Percentiles rank a stretch among this genome's conserved stretches.
Conservation (phyloP, 176 grass and related monocot genomes). For the Hyparrhenia diplandra region DNA sequence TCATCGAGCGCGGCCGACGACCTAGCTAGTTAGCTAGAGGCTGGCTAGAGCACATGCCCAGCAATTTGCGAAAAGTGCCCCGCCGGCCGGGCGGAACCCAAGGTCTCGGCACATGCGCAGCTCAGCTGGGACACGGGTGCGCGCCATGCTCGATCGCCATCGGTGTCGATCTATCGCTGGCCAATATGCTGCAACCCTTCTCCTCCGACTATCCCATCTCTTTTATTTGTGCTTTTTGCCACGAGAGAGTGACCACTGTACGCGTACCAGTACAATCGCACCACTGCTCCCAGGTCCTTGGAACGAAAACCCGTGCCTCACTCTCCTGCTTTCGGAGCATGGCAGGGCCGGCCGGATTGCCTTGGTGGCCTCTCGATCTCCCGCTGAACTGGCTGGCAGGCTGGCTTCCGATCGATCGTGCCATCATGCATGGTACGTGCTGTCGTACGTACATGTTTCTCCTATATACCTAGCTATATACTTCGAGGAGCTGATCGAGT, state of each 20-base stretch:
- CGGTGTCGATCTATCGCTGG: constrained; percentile 22
- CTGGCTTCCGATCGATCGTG: not conserved
- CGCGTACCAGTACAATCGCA: too few relatives aligned
- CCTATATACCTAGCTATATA: not conserved
- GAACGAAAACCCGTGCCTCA: constrained; percentile 19
- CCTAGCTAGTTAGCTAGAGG: not conserved
- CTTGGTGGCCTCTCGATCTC: not conserved
- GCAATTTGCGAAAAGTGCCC: constrained; percentile 12
- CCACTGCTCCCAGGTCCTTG: constrained; percentile 36
- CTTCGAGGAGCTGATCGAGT: not conserved
- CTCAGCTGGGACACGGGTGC: not conserved
- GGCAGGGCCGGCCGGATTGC: not conserved
- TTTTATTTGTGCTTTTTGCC: too few relatives aligned
- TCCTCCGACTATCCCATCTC: too few relatives aligned
- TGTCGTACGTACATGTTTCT: not conserved
- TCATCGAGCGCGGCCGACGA: not conserved
- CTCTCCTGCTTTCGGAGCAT: not conserved
- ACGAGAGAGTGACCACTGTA: too few relatives aligned
- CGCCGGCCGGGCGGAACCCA: not conserved
- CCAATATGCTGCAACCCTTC: too few relatives aligned
- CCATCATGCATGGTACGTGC: not conserved
- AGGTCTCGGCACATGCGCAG: constrained; percentile 21
- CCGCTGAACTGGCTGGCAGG: not conserved
- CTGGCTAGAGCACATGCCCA: constrained; percentile 3
- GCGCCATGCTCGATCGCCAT: not conserved